Evolutionary conservation across 176 grass and related monocot species (phyloP).

Genomic region (Eleusine coracana): DNA sequence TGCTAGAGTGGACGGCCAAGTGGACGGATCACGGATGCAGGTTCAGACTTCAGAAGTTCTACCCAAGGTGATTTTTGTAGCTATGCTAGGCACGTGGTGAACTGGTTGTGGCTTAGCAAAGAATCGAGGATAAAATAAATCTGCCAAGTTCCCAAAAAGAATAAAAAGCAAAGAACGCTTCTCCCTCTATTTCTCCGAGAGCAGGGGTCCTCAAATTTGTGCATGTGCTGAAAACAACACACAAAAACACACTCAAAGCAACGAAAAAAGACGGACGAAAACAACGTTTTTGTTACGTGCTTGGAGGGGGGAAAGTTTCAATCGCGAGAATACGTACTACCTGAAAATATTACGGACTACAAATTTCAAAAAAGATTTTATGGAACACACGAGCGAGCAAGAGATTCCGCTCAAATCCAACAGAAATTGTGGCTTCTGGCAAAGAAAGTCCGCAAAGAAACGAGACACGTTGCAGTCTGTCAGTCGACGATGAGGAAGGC

Average conservation of each 20-base stretch:
- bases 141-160: too few relatives aligned
- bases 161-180: background rate
- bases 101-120: too few relatives aligned
- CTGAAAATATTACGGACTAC: background rate
- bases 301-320: too few relatives aligned
- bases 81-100: too few relatives aligned
- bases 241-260: background rate
- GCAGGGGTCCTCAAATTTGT: background rate
- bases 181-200: too few relatives aligned
- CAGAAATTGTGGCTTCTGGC: too few relatives aligned
- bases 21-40: background rate
- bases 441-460: background rate
- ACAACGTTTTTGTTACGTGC: too few relatives aligned
- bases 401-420: background rate
- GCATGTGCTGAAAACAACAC: conserved; percentile 26
- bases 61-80: background rate
- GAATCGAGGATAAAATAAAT: too few relatives aligned
- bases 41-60: too few relatives aligned
- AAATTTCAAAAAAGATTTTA: conserved; percentile 9
- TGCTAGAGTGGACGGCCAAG: too few relatives aligned
- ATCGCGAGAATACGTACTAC: too few relatives aligned
- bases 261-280: too few relatives aligned
- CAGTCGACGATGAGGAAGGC: background rate
- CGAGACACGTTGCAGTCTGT: conserved; percentile 17
- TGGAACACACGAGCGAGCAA: background rate